A percentile compares a stretch with the other conserved stretches of the same genome.
phyloP scores from a whole-genome alignment of 2,329 filamentous ascomycete genomes.

The Plenodomus biglobosus region DNA sequence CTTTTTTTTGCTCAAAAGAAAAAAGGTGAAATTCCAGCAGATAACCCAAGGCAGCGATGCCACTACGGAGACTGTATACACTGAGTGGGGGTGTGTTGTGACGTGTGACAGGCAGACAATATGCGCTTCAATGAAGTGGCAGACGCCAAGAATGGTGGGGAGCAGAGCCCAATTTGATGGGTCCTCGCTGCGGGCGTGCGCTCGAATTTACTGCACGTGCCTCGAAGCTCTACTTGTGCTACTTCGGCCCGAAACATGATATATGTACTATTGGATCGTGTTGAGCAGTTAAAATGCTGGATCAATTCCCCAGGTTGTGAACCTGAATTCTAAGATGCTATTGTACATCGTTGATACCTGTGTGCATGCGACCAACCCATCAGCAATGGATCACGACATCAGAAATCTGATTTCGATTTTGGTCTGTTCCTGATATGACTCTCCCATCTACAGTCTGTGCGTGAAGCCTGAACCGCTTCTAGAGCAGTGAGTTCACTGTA shows the following conservation, averaged over 20 bases:
- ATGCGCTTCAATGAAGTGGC: slow-evolving; percentile 12
- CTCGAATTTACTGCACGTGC: slow-evolving; percentile 2
- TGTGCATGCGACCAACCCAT: neutral
- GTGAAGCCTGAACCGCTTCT: slow-evolving; percentile 35
- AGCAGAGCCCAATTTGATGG: slow-evolving; percentile 15
- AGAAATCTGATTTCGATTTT: neutral
- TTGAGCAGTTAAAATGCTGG: neutral
- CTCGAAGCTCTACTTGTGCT: neutral
- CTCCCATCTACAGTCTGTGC: slow-evolving; percentile 28
- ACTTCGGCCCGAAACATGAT: neutral
- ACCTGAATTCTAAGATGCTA: neutral
- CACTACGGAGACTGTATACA: slow-evolving; percentile 1
- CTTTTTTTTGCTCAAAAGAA: slow-evolving; percentile 10
- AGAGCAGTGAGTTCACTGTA: slow-evolving; percentile 29
- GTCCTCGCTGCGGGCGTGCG: slow-evolving; percentile 21
- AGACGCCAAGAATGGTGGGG: slow-evolving; percentile 22
- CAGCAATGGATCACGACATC: neutral
- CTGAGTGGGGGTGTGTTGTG: neutral
- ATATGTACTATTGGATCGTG: too few relatives aligned
- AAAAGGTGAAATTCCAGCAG: neutral
- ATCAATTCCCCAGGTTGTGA: too few relatives aligned
- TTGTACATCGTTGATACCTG: neutral
- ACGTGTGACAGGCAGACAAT: neutral
- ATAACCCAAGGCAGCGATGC: neutral
- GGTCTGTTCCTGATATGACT: neutral